Base-by-base conservation (phyloP, 441 rosid species). In the Euphorbia celastroides region DNA sequence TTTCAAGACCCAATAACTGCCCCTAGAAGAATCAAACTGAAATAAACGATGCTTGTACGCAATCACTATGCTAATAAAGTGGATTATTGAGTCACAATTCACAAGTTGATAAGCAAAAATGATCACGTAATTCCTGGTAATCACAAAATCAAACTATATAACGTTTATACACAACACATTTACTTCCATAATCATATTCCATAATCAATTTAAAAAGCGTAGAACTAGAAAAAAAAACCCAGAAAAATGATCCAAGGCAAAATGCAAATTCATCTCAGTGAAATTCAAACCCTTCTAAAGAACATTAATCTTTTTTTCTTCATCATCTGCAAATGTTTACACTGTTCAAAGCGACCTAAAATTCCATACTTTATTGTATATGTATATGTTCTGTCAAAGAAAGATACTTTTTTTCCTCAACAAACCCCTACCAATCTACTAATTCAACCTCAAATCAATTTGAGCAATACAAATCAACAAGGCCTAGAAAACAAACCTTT, bases 401-500 rank as follows among this genome's bases (percentile, higher is more conserved):
- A 72, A 54, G 34, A 38, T 20, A 20, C 13, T 70, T 67, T 62
- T 60, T 52, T 26, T 27, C 66, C 65, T 70, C 38, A 64, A 70
- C 70, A n/a, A n/a, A n/a, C n/a, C 57, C 74, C 77, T 72, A 72
- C 44, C 58, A 74, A 69, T 72, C 76, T 66, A 77, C 64, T 64
- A 67, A 75, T 72, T 72, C 78, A 61, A 68, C 54, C 27, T 68
- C 72, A 64, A 54, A 57, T 68, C 68, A 70, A 73, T 52, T 72
- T 66, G 62, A 57, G 38, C 38, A 72, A 57, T 60, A 64, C 82
- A 70, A 67, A 65, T 25, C 62, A 41, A 77, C 38, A 77, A 65
- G 57, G 77, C 64, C 66, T 11, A 41, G 59, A 51, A 68, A 78
- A 70, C 65, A 54, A 72, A 70, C 71, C 74, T 48, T 76, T 74